Base-by-base conservation (phyloP, 2,329 filamentous ascomycete genomes). In the Colletotrichum chrysophilum region DNA sequence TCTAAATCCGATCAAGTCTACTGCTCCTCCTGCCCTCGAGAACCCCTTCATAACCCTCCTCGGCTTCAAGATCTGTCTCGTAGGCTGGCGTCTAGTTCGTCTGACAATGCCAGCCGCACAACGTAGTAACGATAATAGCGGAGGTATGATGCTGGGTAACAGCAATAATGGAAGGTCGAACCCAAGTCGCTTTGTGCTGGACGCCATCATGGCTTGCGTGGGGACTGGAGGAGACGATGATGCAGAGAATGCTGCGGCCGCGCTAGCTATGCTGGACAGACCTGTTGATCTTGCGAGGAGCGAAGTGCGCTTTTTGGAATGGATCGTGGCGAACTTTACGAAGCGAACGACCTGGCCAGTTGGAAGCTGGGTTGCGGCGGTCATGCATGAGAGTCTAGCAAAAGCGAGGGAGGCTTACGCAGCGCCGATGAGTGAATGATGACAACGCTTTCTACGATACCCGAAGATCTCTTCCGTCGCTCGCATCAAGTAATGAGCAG, bases 131-230 rank as follows among this genome's bases (percentile, higher is more conserved):
- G 30, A n/a, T 18, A 16, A 14, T 1, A 66, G 10, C 5, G 13
- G 24, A 12, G 60, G 48, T 4, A 38, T 71, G 21, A 32, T 21
- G 7, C n/a, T 72, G 26, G 64, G 43, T 1, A 72, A 30, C 52
- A 67, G n/a, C 30, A 68, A 30, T 26, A 67, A n/a, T 24, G 48
- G 64, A 26, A 34, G 70, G 7, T 72, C 70, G 4, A 72, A 72
- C 12, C 70, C 70, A 16, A 72, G 70, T 14, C 70, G 70, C 9
- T 72, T 72, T 38, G 64, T 72, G 4, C 7, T 72, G 52, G 70
- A 72, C 21, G 70, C 70, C 34, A 72, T 72, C n/a, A 72, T 72
- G 70, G 70, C 70, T 8, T 72, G 62, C 32, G 70, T 72, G 10
- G 62, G 32, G 4, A 71, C 21, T 1, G 70, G 55, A 4, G 52